Evolutionary conservation across 2,329 filamentous ascomycete genomes (phyloP), one percentile per base, ranked within the genome.

Genomic region (Trichoderma simmonsii): DNA sequence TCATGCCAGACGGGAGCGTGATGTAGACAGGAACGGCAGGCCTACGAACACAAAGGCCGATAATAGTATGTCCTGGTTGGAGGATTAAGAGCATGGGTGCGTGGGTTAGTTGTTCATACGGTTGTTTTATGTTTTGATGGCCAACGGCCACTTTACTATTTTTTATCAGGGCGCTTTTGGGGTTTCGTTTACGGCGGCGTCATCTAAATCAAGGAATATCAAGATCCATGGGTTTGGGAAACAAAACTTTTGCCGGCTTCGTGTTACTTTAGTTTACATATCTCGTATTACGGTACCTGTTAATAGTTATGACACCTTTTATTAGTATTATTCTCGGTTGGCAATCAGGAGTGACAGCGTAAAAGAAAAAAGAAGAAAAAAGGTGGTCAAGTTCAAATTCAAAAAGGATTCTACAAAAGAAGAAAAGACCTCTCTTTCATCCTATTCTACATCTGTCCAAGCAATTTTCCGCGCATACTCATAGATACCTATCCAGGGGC

Each of bases 1-100:
- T 70, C 86, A 86, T 0, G 75, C 82, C 63, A 83, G 87, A 28
- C 80, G 30, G 71, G 87, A 88, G 75, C 73, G 75, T 5, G 86
- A 89, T 61, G 21, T 87, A 4, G 82, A 86, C 36, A 78, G 76
- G 18, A 39, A 82, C 9, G 83, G 82, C 1, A 75, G 74, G 3
- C 79, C 83, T 2, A 80, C 80, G 57, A 84, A 84, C 71, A 86
- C 83, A 21, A 21, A 54, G 48, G 48, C 48, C 2, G 48, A 54
- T 6, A 36, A 12, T 15, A 36, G 34, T 15, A 14, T 24, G 21
- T 14, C 11, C 11, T 54, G 48, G 21, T 6, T 54, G 11, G n/a
- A 24, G 3, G 21, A 21, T 24, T 54, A 21, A 54, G 18, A 24
- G n/a, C 15, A 14, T 21, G n/a, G 48, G 21, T 24, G 48, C 48